Percentiles rank a stretch among this genome's conserved stretches.
These are phyloP conservation scores for Trebouxia sp. DNA, from an alignment of 139 green algal genomes.

Conservation along the genomic window DNA sequence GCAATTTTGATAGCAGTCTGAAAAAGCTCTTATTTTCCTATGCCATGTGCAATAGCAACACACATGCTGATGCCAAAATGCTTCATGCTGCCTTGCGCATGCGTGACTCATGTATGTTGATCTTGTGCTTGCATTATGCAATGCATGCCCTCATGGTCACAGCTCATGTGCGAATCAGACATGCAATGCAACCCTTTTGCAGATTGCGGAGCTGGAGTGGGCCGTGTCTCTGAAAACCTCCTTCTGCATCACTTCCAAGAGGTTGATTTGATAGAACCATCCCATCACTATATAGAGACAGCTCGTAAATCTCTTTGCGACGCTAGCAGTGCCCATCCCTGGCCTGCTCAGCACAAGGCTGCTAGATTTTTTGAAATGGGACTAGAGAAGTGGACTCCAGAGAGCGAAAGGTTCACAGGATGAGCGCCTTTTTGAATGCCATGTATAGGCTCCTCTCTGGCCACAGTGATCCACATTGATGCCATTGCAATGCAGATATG, in stretches of 20 bases:
- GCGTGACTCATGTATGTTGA: background rate
- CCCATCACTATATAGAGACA: slow-evolving; percentile 65
- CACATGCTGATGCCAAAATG: background rate
- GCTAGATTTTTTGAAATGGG: slow-evolving; percentile 50
- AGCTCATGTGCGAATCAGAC: background rate
- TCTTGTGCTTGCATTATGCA: background rate
- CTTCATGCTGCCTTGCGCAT: background rate
- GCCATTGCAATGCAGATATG: slow-evolving; percentile 57
- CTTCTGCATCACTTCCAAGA: slow-evolving; percentile 85
- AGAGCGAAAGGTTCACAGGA: slow-evolving; percentile 34
- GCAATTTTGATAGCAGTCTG: background rate
- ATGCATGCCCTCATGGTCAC: background rate
- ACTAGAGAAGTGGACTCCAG: slow-evolving; percentile 65
- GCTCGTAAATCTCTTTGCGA: slow-evolving; percentile 38
- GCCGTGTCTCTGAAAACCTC: slow-evolving; percentile 84
- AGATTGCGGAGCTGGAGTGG: slow-evolving; percentile 95
- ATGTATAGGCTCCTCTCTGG: background rate
- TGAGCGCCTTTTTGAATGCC: background rate
- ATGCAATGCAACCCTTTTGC: too few species aligned
- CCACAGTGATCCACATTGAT: background rate
- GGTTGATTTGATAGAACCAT: slow-evolving; percentile 91
- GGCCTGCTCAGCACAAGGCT: slow-evolving; percentile 38
- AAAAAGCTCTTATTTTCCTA: background rate
- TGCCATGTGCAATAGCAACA: background rate
- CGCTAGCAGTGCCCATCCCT: background rate